Conservation (phyloP, 2,329 filamentous ascomycete species). For the Diaporthe ilicicola region DNA sequence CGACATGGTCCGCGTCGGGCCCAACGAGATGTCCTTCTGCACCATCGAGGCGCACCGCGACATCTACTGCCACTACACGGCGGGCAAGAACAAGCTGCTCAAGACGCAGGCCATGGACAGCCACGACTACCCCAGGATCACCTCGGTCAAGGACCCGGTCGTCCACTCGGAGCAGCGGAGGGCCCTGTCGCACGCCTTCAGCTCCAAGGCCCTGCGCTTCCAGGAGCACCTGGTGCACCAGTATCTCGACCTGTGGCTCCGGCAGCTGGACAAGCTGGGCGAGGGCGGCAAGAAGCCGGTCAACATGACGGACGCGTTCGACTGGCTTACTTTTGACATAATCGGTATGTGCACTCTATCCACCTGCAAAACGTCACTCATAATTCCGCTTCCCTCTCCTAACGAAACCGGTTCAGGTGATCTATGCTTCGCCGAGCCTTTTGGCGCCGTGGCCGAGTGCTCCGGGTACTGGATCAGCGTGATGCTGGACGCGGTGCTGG, state of each 20-base stretch:
- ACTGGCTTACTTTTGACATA: constrained; percentile 47
- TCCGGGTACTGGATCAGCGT: constrained; percentile 39
- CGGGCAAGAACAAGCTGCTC: constrained; percentile 38
- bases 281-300: too few relatives aligned
- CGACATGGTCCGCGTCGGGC: constrained; percentile 47
- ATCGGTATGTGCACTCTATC: constrained; percentile 30
- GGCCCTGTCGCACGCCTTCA: constrained; percentile 40
- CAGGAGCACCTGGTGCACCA: constrained; percentile 40
- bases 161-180: constrained; percentile 31
- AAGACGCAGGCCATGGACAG: constrained; percentile 42
- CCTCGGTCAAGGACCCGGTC: constrained; percentile 39
- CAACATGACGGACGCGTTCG: background rate
- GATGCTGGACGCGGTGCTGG: constrained; percentile 37
- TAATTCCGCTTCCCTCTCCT: background rate
- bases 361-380: too few relatives aligned
- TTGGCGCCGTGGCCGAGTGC: constrained; percentile 41
- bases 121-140: constrained; percentile 38
- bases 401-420: constrained; percentile 39
- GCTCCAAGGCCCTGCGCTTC: constrained; percentile 38
- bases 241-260: constrained; percentile 39
- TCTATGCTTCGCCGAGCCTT: constrained; percentile 53
- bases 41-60: constrained; percentile 48
- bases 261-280: background rate
- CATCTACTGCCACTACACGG: constrained; percentile 48
- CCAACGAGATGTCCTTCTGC: constrained; percentile 51